Evolutionary conservation across 2,329 filamentous ascomycete genomes (phyloP), one percentile per base, ranked within the genome.

Genomic region (Xylaria sp.): DNA sequence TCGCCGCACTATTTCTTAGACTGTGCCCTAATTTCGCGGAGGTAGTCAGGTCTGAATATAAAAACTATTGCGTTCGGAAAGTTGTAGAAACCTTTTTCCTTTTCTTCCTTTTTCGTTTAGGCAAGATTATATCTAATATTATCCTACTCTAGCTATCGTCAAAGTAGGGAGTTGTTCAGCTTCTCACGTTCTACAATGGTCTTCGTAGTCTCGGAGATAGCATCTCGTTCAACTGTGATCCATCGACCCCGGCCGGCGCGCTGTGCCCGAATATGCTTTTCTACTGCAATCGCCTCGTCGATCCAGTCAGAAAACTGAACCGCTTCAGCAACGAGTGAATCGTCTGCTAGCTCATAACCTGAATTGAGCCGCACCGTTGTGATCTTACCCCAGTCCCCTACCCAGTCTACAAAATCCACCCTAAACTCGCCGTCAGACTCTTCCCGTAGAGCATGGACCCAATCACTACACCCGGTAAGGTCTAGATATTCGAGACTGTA

Each of bases 401-500:
- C 79, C 87, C 87, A 89, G 72, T 89, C 87, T 10, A 89, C 80
- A 44, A 76, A 80, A 63, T 76, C 70, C n/a, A 73, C 35, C 1
- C 60, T 69, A 12, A 76, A 73, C n/a, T 86, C 84, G 44, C 83
- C 81, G 35, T 83, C 82, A 0, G 81, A 82, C 1, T 74, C 71
- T 42, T 71, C 73, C 70, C 80, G 81, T 60, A 89, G 78, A 10
- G 85, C 86, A 57, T 80, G 79, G 66, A 83, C 82, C 89, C 89
- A 91, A 18, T 82, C 76, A 0, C 78, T 79, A 71, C 89, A 91
- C 1, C 88, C 89, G 0, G 86, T 89, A 47, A 91, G 77, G 73
- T 90, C 88, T 8, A 91, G 81, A 60, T 87, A 88, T 75, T 90
- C 87, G 1, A 91, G 81, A 21, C 84, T 78, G 73, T 90, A 90